phyloP scores from a whole-genome alignment of 2,329 filamentous ascomycete species.

The Aspergillus eucalypticola region DNA sequence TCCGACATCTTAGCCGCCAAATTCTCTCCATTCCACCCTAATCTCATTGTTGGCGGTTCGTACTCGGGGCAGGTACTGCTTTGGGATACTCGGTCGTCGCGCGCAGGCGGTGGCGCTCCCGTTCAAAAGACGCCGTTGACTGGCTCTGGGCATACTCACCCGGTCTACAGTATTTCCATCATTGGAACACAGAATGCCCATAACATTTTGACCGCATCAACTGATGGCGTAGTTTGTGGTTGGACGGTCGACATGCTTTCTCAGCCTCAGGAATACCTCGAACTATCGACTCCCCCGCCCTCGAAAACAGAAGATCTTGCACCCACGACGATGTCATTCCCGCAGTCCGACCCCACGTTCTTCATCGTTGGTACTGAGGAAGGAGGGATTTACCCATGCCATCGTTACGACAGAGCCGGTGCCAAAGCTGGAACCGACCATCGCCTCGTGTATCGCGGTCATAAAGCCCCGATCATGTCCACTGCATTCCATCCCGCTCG shows the following conservation, averaged over 20 bases:
- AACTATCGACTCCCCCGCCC: slow-evolving; percentile 80
- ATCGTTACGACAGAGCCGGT: slow-evolving; percentile 94
- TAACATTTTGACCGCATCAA: slow-evolving; percentile 96
- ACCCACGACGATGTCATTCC: slow-evolving; percentile 92
- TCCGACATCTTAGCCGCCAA: slow-evolving; percentile 94
- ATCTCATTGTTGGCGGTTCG: slow-evolving; percentile 90
- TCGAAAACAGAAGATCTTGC: slow-evolving; percentile 92
- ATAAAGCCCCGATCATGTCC: slow-evolving; percentile 92
- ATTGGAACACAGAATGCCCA: slow-evolving; percentile 98
- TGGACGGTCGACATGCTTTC: slow-evolving; percentile 99
- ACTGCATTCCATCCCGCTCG: slow-evolving; percentile 92
- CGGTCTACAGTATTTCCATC: slow-evolving; percentile 91
- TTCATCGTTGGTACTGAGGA: slow-evolving; percentile 97
- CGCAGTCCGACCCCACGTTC: slow-evolving; percentile 91
- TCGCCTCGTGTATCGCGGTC: slow-evolving; percentile 82
- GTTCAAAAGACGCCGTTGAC: slow-evolving; percentile 96
- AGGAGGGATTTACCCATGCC: slow-evolving; percentile 92
- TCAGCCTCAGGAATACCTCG: slow-evolving; percentile 90
- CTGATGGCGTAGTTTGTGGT: slow-evolving; percentile 92
- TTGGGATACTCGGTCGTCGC: slow-evolving; percentile 92
- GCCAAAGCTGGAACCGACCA: slow-evolving; percentile 94
- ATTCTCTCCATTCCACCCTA: slow-evolving; percentile 98
- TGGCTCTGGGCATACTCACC: slow-evolving; percentile 92
- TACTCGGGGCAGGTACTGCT: slow-evolving; percentile 96
- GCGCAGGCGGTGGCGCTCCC: slow-evolving; percentile 65